phyloP scores from a whole-genome alignment of 495 filamentous ascomycete species.

The Rostrohypoxylon terebratum region DNA sequence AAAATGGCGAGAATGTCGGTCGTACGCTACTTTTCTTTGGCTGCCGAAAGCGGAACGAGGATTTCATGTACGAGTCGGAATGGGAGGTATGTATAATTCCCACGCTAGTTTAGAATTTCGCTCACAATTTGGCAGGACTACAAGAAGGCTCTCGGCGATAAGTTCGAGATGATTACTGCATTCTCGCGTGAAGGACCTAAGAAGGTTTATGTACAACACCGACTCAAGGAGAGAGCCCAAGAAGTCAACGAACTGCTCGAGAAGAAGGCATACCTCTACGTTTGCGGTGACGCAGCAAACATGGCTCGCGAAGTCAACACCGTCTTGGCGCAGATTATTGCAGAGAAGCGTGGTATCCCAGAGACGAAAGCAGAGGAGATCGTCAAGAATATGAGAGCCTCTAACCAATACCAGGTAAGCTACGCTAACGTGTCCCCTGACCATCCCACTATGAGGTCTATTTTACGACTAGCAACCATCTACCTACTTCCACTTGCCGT shows the following conservation, averaged over 20 bases:
- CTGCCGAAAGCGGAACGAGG: constrained; percentile 84
- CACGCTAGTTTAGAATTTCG: constrained; percentile 2
- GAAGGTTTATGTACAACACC: constrained; percentile 98
- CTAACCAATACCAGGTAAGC: constrained; percentile 92
- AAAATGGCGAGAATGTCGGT: constrained; percentile 85
- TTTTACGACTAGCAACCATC: not conserved
- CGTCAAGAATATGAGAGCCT: constrained; percentile 92
- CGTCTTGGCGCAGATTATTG: constrained; percentile 83
- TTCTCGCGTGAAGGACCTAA: constrained; percentile 87
- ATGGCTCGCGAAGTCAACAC: constrained; percentile 98
- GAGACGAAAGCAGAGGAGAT: constrained; percentile 92
- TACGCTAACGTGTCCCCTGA: not conserved
- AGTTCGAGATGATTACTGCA: constrained; percentile 87
- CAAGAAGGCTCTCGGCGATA: constrained; percentile 82
- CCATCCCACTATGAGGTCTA: not conserved
- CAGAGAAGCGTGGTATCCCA: constrained; percentile 81
- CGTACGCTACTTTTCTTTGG: constrained; percentile 95
- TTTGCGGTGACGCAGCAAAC: constrained; percentile 97
- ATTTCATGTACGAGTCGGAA: constrained; percentile 92
- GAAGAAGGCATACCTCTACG: constrained; percentile 94
- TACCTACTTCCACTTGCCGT: not conserved
- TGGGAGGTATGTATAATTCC: constrained; percentile 80
- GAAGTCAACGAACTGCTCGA: constrained; percentile 89
- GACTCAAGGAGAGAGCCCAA: constrained; percentile 81
- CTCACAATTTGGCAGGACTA: constrained; percentile 70